phyloP scores from a whole-genome alignment of 192 early-diverging fungal species.

The Rhizoclosmatium sp. region DNA sequence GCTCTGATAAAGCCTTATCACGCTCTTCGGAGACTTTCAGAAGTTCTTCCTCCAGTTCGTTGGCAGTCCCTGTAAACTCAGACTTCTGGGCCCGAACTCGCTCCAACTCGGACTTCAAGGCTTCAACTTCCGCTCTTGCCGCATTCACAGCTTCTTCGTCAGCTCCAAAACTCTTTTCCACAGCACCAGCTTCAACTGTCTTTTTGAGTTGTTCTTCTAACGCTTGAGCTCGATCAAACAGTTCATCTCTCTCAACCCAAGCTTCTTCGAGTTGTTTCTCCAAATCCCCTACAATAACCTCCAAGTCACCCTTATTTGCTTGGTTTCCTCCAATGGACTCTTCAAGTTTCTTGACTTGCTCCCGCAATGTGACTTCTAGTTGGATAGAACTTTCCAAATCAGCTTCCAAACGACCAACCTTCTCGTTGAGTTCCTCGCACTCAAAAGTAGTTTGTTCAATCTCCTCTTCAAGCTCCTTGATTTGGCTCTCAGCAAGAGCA shows the following conservation, averaged over 20 bases:
- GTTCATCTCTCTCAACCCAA: not conserved
- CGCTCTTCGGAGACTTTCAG: conserved; percentile 19
- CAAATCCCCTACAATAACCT: not conserved
- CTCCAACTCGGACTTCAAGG: conserved; percentile 7
- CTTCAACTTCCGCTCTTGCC: conserved; percentile 4
- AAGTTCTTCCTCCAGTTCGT: conserved; percentile 16
- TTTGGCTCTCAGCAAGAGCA: not conserved
- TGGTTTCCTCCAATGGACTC: not conserved
- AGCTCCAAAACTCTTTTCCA: not conserved
- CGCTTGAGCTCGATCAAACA: not conserved
- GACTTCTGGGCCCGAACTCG: not conserved
- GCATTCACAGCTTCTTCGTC: not conserved
- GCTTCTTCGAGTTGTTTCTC: conserved; percentile 16
- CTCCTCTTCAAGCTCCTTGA: conserved; percentile 19
- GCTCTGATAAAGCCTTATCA: conserved; percentile 11
- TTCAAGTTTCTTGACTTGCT: not conserved
- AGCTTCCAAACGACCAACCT: not conserved
- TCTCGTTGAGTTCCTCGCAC: conserved; percentile 21
- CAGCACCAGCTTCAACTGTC: not conserved
- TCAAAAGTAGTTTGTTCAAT: conserved; percentile 11
- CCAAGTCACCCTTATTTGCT: conserved; percentile 8
- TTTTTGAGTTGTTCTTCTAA: not conserved
- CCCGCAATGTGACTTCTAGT: not conserved
- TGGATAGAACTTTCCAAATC: not conserved
- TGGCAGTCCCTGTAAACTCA: not conserved